Conservation (phyloP, 1,139 yeast genomes). For the Debaryomyces fabryi region DNA sequence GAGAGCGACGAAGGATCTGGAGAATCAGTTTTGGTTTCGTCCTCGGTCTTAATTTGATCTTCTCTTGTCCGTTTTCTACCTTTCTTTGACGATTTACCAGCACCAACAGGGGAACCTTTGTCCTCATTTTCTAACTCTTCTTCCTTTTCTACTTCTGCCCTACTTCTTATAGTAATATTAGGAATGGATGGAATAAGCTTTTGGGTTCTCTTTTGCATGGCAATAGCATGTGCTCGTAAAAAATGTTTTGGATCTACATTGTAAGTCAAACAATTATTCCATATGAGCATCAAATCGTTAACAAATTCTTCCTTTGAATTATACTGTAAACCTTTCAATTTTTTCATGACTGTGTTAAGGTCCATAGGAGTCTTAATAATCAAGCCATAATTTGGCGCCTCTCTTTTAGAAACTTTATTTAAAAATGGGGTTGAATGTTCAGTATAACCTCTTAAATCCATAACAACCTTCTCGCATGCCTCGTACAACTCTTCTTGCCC, state of each 20-base stretch:
- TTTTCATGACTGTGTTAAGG: constrained; percentile 89
- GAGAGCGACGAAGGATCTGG: constrained; percentile 17
- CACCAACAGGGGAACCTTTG: constrained; percentile 35
- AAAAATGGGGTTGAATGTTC: constrained; percentile 97
- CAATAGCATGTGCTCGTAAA: constrained; percentile 86
- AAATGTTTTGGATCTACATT: constrained; percentile 96
- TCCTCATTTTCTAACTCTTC: constrained; percentile 39
- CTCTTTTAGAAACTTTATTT: constrained; percentile 92
- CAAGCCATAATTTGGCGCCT: constrained; percentile 94
- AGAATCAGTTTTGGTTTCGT: constrained; percentile 18
- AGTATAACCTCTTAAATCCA: constrained; percentile 87
- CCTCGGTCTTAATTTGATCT: constrained; percentile 38
- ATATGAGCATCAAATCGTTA: constrained; percentile 89
- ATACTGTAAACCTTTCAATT: constrained; percentile 78
- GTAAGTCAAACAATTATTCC: constrained; percentile 92
- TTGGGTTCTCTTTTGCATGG: constrained; percentile 90
- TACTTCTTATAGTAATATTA: constrained; percentile 75
- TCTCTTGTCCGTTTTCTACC: constrained; percentile 47
- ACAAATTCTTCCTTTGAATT: constrained; percentile 85
- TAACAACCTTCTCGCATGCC: constrained; percentile 92
- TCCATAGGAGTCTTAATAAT: constrained; percentile 96
- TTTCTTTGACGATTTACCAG: constrained; percentile 42
- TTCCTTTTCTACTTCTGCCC: constrained; percentile 87
- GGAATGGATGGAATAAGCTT: constrained; percentile 84
- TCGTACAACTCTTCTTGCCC: constrained; percentile 98